Base-by-base conservation (phyloP, 2,329 filamentous ascomycete genomes). In the Westerdykella sp. region DNA sequence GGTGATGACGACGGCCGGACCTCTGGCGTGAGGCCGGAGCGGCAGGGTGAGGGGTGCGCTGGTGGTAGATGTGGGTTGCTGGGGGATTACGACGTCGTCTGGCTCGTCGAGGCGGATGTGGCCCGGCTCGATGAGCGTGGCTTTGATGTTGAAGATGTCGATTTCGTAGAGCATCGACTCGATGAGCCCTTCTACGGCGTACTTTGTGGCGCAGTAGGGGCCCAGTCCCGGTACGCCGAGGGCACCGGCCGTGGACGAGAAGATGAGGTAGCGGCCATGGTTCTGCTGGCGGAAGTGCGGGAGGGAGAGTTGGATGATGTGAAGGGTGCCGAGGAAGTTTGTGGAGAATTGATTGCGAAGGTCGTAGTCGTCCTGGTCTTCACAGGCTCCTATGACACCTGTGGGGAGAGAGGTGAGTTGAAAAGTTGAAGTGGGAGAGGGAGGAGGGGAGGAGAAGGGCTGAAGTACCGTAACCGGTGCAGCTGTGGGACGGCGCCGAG, bases 111-210 rank as follows among this genome's bases (percentile, higher is more conserved):
- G 78, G 5, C 90, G 78, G 50, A 96, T 85, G 51, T 96, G 79
- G 0, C 90, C 90, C 1, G 91, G 90, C 59, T 96, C 88, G 1
- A 97, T 90, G 5, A 98, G 77, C 2, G 91, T 96, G 0, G 87
- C 87, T 67, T 94, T 95, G 66, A 97, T 85, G 62, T 93, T 91
- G 69, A 95, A 96, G 0, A 75, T 73, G 51, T 96, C 90, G 31
- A 95, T 84, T 65, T 98, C 93, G 68, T 97, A 97, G 13, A 96
- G 77, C 86, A 98, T 91, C 13, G 87, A 90, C 68, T 98, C 93
- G 55, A 97, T 89, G 42, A 98, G 73, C 0, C 91, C 93, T 63
- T 98, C 93, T 4, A 95, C 88, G 0, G 93, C 93, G 68, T 96
- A 97, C 66, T 97, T 98, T 13, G 89, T 95, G 1, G 93, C 93